Evolutionary conservation across 208 protist species (phyloP), one percentile per base, ranked within the genome.

Genomic region (Crithidia acanthocephali): DNA sequence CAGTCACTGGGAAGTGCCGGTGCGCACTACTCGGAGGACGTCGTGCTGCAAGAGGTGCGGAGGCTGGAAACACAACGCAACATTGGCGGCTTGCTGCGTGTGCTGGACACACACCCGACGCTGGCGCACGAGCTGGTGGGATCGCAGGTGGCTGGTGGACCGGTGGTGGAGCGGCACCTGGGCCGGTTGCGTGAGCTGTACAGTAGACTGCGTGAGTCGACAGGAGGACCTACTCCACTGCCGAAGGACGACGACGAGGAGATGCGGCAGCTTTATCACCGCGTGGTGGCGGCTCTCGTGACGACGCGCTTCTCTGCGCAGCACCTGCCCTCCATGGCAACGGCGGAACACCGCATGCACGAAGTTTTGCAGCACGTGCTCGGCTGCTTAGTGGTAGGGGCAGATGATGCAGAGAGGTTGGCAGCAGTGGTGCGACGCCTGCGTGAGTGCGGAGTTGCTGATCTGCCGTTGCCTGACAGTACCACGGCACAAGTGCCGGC

Each of bases 241-340:
- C 23, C 25, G n/a, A 20, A 60, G 16, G 3, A 5, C 1, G 16
- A 35, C 23, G 47, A 66, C 16, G 25, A 47, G 6, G 78, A 83
- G 27, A 83, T 83, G 61, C 25, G 52, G 16, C 6, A 35, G 6
- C 60, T 83, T 5, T 83, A 83, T 47, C 53, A 79, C 57, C 78
- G 78, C 30, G 44, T 83, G n/a, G 78, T 83, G 22, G 58, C 78
- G 11, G 58, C 68, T 6, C 42, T 79, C 20, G 78, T 83, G 3
- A 48, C 66, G 25, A 28, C 50, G 40, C 79, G 55, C 53, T 76
- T 76, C 62, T 76, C 61, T 10, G 61, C 25, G 0, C 20, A 20
- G 23, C 70, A 76, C 35, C 51, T 76, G 18, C 70, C 70, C 22
- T 76, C 70, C 13, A 61, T 76, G 62, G 25, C 9, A 11, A 62